Percentiles rank a stretch among this genome's conserved stretches.
Evolutionary conservation across 2,329 filamentous ascomycete genomes (phyloP).

Genomic region (Cordyceps farinosa): DNA sequence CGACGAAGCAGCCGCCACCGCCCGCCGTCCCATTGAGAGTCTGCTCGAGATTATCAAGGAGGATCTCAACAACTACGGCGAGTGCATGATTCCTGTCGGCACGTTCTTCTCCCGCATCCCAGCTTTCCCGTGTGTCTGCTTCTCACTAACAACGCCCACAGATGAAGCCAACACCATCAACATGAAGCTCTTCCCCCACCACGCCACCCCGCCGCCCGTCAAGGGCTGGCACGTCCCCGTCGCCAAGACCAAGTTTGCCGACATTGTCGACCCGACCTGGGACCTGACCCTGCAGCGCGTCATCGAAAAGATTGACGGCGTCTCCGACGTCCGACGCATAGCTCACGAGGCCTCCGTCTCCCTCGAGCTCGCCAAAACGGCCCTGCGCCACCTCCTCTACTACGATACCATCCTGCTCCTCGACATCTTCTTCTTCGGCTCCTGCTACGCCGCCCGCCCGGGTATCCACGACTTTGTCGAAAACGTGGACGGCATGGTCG

Average conservation of each 20-base stretch:
- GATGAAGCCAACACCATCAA: conserved; percentile 94
- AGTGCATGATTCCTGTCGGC: conserved; percentile 98
- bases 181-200: conserved; percentile 89
- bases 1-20: conserved; percentile 36
- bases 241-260: conserved; percentile 60
- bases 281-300: conserved; percentile 76
- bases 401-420: conserved; percentile 88
- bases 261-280: conserved; percentile 65
- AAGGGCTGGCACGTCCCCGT: conserved; percentile 90
- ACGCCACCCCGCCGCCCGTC: conserved; percentile 71
- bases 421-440: conserved; percentile 91
- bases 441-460: conserved; percentile 79
- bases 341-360: conserved; percentile 82
- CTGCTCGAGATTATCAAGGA: conserved; percentile 77
- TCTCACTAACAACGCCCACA: conserved; percentile 30
- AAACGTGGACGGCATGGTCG: conserved; percentile 70
- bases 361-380: conserved; percentile 78
- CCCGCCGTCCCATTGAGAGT: conserved; percentile 70
- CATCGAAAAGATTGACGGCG: conserved; percentile 82
- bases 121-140: neutral
- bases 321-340: conserved; percentile 85
- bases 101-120: conserved; percentile 30
- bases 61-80: conserved; percentile 93
- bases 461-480: conserved; percentile 76
- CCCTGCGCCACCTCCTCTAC: conserved; percentile 84